A percentile compares a stretch with the other conserved stretches of the same genome.
Conservation (phyloP, 2,329 filamentous ascomycete genomes). For the Aspergillus calidoustus region DNA sequence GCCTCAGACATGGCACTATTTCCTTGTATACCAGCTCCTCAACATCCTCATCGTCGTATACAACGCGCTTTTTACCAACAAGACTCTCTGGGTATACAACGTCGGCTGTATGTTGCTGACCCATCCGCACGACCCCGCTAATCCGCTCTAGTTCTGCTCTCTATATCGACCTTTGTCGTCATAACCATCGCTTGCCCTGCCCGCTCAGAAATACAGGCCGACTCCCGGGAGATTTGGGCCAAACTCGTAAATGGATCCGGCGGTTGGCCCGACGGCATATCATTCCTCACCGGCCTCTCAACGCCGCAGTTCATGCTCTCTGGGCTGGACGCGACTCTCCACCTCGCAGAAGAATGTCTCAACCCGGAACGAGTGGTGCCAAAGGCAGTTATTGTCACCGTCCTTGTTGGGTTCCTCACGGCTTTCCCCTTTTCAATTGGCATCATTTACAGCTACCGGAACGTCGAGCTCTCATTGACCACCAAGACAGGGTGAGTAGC, state of each 20-base stretch:
- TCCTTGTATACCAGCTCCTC: conserved; percentile 28
- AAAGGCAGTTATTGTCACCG: conserved; percentile 27
- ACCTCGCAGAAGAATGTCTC: conserved; percentile 31
- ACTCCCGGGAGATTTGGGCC: conserved; percentile 25
- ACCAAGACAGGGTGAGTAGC: conserved; percentile 23
- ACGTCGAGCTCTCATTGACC: conserved; percentile 21
- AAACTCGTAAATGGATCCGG: conserved; percentile 27
- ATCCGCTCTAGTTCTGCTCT: conserved; percentile 24
- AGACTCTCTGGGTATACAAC: conserved; percentile 31
- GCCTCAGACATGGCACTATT: conserved; percentile 28
- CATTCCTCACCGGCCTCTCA: conserved; percentile 30
- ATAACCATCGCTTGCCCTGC: conserved; percentile 29
- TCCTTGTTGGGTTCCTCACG: conserved; percentile 26
- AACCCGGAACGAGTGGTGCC: conserved; percentile 30
- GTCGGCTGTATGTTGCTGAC: conserved; percentile 23
- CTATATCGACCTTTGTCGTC: conserved; percentile 25
- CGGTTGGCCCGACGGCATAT: conserved; percentile 30
- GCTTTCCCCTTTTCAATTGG: conserved; percentile 30
- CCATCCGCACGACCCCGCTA: not conserved
- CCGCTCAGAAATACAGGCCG: conserved; percentile 20
- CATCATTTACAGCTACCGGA: conserved; percentile 25
- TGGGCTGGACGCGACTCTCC: conserved; percentile 29
- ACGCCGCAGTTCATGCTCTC: conserved; percentile 33
- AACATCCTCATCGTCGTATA: conserved; percentile 24
- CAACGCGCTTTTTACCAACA: conserved; percentile 28